Evolutionary conservation across 192 early-diverging fungal genomes (phyloP).

Genomic region (Kappamyces sp.): DNA sequence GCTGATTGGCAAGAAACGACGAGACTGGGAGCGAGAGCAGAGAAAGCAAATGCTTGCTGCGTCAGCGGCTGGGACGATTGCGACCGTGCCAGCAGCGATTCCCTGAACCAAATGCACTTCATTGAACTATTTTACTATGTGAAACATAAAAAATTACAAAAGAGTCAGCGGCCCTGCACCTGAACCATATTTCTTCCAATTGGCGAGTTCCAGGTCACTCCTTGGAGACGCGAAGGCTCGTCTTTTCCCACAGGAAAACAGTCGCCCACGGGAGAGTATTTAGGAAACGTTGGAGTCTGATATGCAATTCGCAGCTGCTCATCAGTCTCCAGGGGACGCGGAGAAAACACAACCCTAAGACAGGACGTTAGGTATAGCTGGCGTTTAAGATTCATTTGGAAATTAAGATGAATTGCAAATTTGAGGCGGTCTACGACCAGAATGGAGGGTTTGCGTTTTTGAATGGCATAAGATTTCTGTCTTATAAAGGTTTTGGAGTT

Average conservation of each 20-base stretch:
- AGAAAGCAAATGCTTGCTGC: conserved; percentile 7
- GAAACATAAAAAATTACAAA: too few species aligned
- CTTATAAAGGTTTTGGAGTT: conserved; percentile 71
- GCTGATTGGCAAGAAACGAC: neutral
- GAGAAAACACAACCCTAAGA: conserved; percentile 72
- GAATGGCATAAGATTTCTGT: conserved; percentile 64
- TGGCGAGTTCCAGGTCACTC: too few species aligned
- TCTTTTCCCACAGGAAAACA: too few species aligned
- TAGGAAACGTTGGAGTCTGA: conserved; percentile 54
- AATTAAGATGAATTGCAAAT: conserved; percentile 76
- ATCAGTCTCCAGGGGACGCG: conserved; percentile 53
- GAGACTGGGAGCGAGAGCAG: too few species aligned
- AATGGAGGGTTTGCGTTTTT: conserved; percentile 7
- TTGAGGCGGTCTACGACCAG: conserved; percentile 34
- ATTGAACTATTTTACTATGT: too few species aligned
- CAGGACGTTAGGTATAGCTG: conserved; percentile 59
- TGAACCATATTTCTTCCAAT: too few species aligned
- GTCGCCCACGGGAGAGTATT: conserved; percentile 17
- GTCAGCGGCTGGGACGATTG: neutral
- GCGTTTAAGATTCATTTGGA: conserved; percentile 49
- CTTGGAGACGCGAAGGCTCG: too few species aligned
- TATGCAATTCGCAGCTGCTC: conserved; percentile 57
- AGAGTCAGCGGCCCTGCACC: too few species aligned
- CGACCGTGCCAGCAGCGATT: too few species aligned
- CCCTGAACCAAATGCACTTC: too few species aligned